Evolutionary conservation across 805 yeast species (phyloP).

Genomic region (Wickerhamiella lipophila): DNA sequence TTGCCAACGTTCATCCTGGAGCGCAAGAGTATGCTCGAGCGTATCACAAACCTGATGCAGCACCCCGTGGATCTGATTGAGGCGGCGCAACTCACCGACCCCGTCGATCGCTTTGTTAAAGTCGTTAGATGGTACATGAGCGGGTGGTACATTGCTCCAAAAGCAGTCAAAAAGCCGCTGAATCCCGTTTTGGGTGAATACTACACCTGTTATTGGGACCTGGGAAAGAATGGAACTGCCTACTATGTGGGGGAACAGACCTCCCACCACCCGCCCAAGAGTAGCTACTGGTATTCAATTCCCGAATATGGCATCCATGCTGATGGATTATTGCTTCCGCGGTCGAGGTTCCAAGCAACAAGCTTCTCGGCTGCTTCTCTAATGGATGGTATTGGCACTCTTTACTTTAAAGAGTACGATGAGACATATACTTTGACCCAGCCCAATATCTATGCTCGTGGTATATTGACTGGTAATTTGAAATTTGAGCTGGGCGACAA

Average conservation of each 20-base stretch:
- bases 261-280: conserved; percentile 97
- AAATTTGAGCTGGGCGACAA: conserved; percentile 89
- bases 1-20: conserved; percentile 91
- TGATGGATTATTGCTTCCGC: conserved; percentile 82
- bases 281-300: conserved; percentile 76
- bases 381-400: conserved; percentile 80
- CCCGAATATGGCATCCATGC: conserved; percentile 73
- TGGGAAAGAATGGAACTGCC: conserved; percentile 55
- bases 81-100: conserved; percentile 51
- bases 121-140: conserved; percentile 84
- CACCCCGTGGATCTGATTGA: conserved; percentile 57
- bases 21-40: conserved; percentile 89
- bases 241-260: conserved; percentile 89
- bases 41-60: conserved; percentile 78
- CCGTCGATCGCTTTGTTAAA: conserved; percentile 53
- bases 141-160: conserved; percentile 97
- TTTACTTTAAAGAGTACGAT: conserved; percentile 50
- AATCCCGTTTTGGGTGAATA: conserved; percentile 91
- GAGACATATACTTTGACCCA: conserved; percentile 81
- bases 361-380: conserved; percentile 85
- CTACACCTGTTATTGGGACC: conserved; percentile 86
- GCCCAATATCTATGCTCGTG: conserved; percentile 92
- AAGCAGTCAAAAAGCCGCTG: conserved; percentile 93
- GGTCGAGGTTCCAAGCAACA: conserved; percentile 68
- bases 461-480: conserved; percentile 80